Conservation (phyloP, 2,329 filamentous ascomycete genomes). For the Fusarium chuoi region DNA sequence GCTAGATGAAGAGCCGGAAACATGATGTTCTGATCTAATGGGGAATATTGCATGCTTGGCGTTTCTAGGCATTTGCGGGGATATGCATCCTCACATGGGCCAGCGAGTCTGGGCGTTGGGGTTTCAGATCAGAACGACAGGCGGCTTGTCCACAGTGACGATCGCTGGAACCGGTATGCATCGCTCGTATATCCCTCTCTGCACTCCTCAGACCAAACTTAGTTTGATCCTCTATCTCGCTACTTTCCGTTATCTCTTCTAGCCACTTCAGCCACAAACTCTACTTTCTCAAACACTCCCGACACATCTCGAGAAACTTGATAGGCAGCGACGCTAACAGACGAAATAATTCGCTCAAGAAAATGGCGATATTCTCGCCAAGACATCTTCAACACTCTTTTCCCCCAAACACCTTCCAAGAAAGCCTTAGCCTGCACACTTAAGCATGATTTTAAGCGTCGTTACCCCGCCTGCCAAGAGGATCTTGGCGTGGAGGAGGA, state of each 20-base stretch:
- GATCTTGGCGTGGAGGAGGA: not conserved
- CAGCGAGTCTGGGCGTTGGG: not conserved
- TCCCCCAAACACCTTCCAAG: not conserved
- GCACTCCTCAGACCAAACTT: too few relatives aligned
- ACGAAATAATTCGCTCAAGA: not conserved
- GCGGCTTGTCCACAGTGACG: too few relatives aligned
- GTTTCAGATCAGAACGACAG: not conserved
- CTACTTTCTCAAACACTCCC: not conserved
- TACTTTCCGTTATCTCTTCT: not conserved
- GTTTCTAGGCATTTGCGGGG: not conserved
- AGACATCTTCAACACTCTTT: not conserved
- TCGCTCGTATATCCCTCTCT: not conserved
- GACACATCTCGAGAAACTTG: not conserved
- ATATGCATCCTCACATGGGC: not conserved
- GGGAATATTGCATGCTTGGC: not conserved
- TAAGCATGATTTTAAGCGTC: conserved; percentile 16
- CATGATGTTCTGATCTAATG: not conserved
- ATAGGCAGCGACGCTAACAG: not conserved
- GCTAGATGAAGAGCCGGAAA: not conserved
- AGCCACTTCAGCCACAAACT: not conserved
- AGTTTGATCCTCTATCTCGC: not conserved
- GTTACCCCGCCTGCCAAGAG: conserved; percentile 19
- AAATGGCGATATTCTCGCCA: not conserved
- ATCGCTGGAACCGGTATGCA: too few relatives aligned
- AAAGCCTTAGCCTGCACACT: not conserved